Percentiles rank a stretch among this genome's conserved stretches.
phyloP scores from a whole-genome alignment of 2,329 filamentous ascomycete genomes.

The Cordyceps militaris region DNA sequence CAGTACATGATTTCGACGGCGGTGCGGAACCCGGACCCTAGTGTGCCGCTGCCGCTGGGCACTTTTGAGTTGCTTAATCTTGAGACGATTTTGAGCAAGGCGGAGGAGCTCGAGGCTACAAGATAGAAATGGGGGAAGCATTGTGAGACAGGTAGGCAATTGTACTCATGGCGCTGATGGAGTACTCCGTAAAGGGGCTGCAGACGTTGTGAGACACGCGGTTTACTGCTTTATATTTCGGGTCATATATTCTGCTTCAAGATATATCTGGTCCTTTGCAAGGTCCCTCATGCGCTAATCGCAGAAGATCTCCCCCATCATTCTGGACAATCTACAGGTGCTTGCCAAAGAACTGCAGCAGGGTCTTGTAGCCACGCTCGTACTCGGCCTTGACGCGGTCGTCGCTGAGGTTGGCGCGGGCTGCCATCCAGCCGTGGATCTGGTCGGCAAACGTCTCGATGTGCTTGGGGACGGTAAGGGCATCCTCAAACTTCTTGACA shows the following conservation, averaged over 20 bases:
- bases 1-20: slow-evolving; percentile 51
- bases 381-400: slow-evolving; percentile 54
- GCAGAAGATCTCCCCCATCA: background rate
- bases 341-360: slow-evolving; percentile 51
- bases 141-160: background rate
- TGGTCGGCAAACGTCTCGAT: slow-evolving; percentile 61
- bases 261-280: background rate
- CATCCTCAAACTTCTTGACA: slow-evolving; percentile 49
- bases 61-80: slow-evolving; percentile 37
- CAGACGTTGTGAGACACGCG: background rate
- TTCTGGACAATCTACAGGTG: slow-evolving; percentile 28
- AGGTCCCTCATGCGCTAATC: background rate
- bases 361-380: slow-evolving; percentile 51
- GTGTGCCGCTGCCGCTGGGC: slow-evolving; percentile 34
- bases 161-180: too few species aligned
- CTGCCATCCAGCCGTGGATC: slow-evolving; percentile 70
- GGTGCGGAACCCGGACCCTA: slow-evolving; percentile 35
- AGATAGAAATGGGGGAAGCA: background rate
- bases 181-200: background rate
- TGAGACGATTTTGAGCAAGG: slow-evolving; percentile 39
- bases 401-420: slow-evolving; percentile 52
- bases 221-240: background rate
- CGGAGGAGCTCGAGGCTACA: slow-evolving; percentile 24
- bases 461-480: slow-evolving; percentile 47
- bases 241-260: background rate